Conservation (phyloP, 345 rosid species). For the Gossypium bickii region DNA sequence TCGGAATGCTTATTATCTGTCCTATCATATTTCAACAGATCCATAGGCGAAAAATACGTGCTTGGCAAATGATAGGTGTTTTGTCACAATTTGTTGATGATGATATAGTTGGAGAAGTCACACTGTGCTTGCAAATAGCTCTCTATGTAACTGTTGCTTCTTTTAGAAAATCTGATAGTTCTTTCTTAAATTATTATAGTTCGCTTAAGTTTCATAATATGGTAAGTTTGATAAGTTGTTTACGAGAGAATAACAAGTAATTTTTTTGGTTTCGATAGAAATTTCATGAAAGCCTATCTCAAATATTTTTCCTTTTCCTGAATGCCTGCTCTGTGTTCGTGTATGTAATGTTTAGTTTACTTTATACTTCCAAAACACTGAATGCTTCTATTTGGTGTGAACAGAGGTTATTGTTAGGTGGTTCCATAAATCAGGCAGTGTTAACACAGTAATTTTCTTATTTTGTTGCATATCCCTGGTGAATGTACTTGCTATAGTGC, state of each 20-base stretch:
- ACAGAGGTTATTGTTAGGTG: not conserved
- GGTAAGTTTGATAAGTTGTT: not conserved
- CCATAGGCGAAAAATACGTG: conserved; percentile 84
- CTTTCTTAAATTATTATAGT: not conserved
- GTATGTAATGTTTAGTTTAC: not conserved
- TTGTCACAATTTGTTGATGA: conserved; percentile 57
- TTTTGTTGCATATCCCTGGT: not conserved
- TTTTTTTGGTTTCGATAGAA: not conserved
- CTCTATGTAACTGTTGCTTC: conserved; percentile 39
- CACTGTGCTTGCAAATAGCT: conserved; percentile 54
- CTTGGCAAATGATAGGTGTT: conserved; percentile 96
- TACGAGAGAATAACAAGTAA: not conserved
- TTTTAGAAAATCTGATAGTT: not conserved
- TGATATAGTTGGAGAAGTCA: conserved; percentile 66
- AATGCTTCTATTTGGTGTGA: not conserved
- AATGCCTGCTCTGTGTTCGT: not conserved
- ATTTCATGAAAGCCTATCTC: conserved; percentile 3
- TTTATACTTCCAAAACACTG: not conserved
- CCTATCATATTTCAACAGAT: conserved; percentile 41
- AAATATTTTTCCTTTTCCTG: not conserved
- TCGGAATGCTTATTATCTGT: not conserved
- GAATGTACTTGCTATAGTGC: not conserved
- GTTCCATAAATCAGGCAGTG: not conserved
- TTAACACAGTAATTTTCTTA: not conserved
- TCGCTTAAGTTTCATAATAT: not conserved